Evolutionary conservation across 2,329 filamentous ascomycete species (phyloP).

Genomic region (Aureobasidium melanogenum): DNA sequence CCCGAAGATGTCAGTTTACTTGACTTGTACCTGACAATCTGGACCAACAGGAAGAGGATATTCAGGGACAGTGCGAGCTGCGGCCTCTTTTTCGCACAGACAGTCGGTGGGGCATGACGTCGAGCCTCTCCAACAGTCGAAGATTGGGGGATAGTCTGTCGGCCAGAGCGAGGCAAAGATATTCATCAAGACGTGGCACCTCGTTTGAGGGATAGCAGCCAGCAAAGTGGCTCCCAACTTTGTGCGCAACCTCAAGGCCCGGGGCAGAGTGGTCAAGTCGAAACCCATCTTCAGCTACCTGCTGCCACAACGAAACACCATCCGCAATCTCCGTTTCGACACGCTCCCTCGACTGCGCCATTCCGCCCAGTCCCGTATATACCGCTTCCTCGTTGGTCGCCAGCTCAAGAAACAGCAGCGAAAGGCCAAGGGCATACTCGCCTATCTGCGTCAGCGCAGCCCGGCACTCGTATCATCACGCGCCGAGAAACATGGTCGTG

Average conservation of each 20-base stretch:
- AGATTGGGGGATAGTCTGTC: neutral
- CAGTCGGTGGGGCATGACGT: conserved; percentile 2
- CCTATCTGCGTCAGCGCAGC: conserved; percentile 23
- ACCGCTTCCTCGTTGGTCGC: conserved; percentile 59
- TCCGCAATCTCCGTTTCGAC: conserved; percentile 65
- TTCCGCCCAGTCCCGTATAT: conserved; percentile 65
- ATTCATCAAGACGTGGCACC: neutral
- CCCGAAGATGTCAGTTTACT: neutral
- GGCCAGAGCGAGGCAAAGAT: neutral
- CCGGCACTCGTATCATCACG: conserved; percentile 21
- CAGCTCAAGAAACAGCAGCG: conserved; percentile 35
- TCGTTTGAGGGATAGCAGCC: neutral
- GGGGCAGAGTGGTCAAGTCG: conserved; percentile 1
- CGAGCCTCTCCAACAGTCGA: neutral
- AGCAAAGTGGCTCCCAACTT: conserved; percentile 8
- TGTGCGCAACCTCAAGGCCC: neutral
- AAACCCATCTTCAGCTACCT: conserved; percentile 51
- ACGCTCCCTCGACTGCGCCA: conserved; percentile 63
- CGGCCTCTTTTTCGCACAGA: neutral
- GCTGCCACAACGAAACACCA: conserved; percentile 47
- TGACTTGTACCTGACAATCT: neutral
- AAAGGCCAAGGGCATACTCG: conserved; percentile 25
- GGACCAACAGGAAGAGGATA: neutral
- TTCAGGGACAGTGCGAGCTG: neutral
- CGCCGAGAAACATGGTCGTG: conserved; percentile 24